phyloP scores from a whole-genome alignment of 164 flowering plant genomes.

The Sextonia rubra region DNA sequence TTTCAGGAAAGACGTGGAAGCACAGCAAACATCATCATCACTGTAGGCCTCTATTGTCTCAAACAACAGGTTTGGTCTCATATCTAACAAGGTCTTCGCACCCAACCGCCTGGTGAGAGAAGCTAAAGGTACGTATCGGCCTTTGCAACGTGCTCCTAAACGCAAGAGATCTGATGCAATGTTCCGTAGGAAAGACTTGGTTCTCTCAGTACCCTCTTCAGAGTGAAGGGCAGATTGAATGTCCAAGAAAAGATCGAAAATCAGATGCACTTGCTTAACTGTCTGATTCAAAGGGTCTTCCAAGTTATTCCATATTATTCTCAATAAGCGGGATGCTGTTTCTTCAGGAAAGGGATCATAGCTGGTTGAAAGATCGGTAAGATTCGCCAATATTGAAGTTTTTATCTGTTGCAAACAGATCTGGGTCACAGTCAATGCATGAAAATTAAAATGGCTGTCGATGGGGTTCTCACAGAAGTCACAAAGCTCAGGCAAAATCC shows the following conservation, averaged over 20 bases:
- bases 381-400: slow-evolving; percentile 53
- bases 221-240: slow-evolving; percentile 49
- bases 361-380: slow-evolving; percentile 22
- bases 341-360: slow-evolving; percentile 67
- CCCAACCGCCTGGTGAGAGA: slow-evolving; percentile 91
- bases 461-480: slow-evolving; percentile 71
- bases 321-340: slow-evolving; percentile 59
- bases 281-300: slow-evolving; percentile 98
- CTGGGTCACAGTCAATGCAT: slow-evolving; percentile 88
- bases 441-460: slow-evolving; percentile 96
- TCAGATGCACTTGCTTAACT: slow-evolving; percentile 93
- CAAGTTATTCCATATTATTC: slow-evolving; percentile 91
- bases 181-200: slow-evolving; percentile 40
- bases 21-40: slow-evolving; percentile 96
- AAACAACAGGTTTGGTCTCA: slow-evolving; percentile 57
- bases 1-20: slow-evolving; percentile 83
- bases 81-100: slow-evolving; percentile 58
- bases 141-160: slow-evolving; percentile 90
- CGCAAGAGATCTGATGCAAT: slow-evolving; percentile 71
- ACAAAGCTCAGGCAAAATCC: slow-evolving; percentile 89
- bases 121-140: slow-evolving; percentile 90
- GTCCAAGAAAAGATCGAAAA: slow-evolving; percentile 84
- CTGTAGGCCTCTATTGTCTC: slow-evolving; percentile 64
- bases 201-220: slow-evolving; percentile 42
- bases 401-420: slow-evolving; percentile 96